Evolutionary conservation across 768 basidiomycete species (phyloP).

Genomic region (Thelephora ganbajun): DNA sequence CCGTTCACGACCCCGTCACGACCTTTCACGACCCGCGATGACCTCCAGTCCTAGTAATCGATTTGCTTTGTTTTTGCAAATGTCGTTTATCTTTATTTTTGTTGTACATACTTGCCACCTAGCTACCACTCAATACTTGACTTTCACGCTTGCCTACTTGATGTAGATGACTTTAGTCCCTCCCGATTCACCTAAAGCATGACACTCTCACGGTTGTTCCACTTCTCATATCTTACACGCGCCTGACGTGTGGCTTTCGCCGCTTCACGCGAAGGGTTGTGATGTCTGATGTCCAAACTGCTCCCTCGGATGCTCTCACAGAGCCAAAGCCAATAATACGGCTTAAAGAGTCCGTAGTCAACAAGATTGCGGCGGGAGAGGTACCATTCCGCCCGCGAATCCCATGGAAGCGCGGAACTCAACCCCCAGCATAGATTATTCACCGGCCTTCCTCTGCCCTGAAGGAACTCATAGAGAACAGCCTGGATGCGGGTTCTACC

Average conservation of each 20-base stretch:
- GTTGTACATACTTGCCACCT: neutral
- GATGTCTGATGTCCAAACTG: conserved; percentile 1
- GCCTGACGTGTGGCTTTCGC: neutral
- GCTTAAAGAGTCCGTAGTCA: conserved; percentile 74
- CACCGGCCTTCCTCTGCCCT: conserved; percentile 88
- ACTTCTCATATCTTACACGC: neutral
- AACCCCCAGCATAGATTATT: conserved; percentile 41
- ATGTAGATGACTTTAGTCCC: neutral
- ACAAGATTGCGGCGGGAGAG: conserved; percentile 69
- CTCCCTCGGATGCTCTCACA: conserved; percentile 11
- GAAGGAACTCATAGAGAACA: conserved; percentile 92
- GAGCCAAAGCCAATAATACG: conserved; percentile 59
- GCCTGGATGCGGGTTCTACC: conserved; percentile 85
- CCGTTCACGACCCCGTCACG: conserved; percentile 3
- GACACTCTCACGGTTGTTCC: neutral
- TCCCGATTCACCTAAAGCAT: neutral
- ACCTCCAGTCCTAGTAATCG: neutral
- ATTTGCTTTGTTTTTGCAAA: neutral
- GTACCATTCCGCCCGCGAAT: conserved; percentile 13
- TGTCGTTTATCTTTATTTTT: neutral
- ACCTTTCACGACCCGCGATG: conserved; percentile 5
- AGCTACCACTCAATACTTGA: neutral
- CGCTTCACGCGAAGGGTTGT: neutral
- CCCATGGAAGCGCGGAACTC: neutral
- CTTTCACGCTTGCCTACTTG: neutral